A percentile compares a stretch with the other conserved stretches of the same genome.
These are phyloP conservation scores for Cyclotella sp. DNA, from an alignment of 108 stramenopile species.

Conservation along the genomic window DNA sequence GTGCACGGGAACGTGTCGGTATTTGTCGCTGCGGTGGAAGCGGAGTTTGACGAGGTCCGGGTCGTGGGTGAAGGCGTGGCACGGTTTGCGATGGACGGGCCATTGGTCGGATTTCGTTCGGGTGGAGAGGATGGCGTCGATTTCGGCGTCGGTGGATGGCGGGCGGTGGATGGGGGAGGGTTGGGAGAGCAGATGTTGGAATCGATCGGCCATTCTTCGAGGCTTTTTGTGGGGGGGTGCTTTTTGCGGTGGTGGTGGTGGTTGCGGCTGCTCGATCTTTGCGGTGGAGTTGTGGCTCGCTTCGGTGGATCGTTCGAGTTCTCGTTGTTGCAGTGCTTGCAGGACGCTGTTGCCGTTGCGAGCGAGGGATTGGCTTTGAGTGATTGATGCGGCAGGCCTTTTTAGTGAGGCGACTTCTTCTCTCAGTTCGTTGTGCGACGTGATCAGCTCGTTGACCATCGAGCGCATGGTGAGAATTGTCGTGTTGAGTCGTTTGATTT, in stretches of 20 bases:
- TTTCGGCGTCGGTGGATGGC: constrained; percentile 18
- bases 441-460: constrained; percentile 10
- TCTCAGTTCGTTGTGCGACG: constrained; percentile 2
- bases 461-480: constrained; percentile 1
- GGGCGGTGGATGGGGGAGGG: too few relatives aligned
- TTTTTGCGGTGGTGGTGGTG: background rate
- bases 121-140: constrained; percentile 15
- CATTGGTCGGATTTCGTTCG: background rate
- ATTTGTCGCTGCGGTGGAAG: constrained; percentile 14
- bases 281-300: background rate
- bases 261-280: too few relatives aligned
- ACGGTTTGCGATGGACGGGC: constrained; percentile 19
- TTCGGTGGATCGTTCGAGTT: background rate
- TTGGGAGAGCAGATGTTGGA: too few relatives aligned
- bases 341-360: too few relatives aligned
- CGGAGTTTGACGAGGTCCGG: constrained; percentile 18
- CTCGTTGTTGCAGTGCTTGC: background rate
- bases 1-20: constrained; percentile 9
- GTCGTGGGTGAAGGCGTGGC: constrained; percentile 1
- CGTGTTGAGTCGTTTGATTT: constrained; percentile 3
- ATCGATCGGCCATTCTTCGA: too few relatives aligned
- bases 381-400: too few relatives aligned
- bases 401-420: background rate
- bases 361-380: too few relatives aligned
- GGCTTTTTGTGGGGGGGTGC: background rate